A percentile compares a stretch with the other conserved stretches of the same genome.
Evolutionary conservation across 139 green algal genomes (phyloP).

Genomic region (Zygnema cylindricum): DNA sequence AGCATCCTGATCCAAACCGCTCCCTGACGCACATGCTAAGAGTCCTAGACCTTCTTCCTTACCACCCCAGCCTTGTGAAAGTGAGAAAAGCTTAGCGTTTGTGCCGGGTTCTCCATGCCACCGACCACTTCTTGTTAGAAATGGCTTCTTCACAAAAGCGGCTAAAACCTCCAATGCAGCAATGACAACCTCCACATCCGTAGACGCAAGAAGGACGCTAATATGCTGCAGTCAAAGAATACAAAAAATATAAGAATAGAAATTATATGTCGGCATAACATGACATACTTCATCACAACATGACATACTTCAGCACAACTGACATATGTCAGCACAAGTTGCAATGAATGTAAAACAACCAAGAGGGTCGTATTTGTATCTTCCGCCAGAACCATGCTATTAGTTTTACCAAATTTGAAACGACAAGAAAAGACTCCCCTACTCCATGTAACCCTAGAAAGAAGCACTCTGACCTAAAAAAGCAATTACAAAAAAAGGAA

Average conservation of each 20-base stretch:
- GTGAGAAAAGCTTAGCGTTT: conserved; percentile 72
- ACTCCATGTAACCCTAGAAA: too few species aligned
- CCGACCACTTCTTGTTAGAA: conserved; percentile 68
- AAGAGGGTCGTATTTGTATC: too few species aligned
- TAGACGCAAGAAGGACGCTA: conserved; percentile 78
- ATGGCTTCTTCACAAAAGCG: conserved; percentile 78
- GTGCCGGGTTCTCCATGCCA: conserved; percentile 73
- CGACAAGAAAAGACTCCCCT: too few species aligned
- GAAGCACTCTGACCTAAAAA: too few species aligned
- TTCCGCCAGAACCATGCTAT: too few species aligned
- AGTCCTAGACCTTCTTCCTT: conserved; percentile 82
- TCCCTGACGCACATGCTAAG: conserved; percentile 57
- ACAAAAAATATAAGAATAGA: conserved; percentile 17
- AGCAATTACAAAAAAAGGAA: too few species aligned
- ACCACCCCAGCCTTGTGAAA: conserved; percentile 83
- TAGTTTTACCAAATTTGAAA: too few species aligned
- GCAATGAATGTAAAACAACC: background rate
- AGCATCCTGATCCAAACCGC: conserved; percentile 29
- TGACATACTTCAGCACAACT: background rate
- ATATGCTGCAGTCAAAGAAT: conserved; percentile 25
- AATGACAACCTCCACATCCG: conserved; percentile 77
- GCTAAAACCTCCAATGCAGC: conserved; percentile 75
- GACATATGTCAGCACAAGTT: background rate
- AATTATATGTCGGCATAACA: conserved; percentile 6
- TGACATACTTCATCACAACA: background rate